A percentile compares a stretch with the other conserved stretches of the same genome.
Conservation (phyloP, 2,329 filamentous ascomycete genomes). For the Dryadomyces quercivorus region DNA sequence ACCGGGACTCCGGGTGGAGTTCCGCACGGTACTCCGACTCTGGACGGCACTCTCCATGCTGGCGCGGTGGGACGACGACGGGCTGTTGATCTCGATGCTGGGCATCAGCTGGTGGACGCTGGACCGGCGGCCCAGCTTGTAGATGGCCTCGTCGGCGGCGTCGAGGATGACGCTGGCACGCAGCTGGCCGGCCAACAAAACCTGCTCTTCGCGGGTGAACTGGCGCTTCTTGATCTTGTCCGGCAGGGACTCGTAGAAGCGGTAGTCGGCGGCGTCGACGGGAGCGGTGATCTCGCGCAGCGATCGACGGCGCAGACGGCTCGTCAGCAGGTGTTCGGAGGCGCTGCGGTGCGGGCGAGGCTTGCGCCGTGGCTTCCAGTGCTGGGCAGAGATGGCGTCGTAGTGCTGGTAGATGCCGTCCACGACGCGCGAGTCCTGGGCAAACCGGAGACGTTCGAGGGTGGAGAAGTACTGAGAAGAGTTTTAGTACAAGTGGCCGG, state of each 20-base stretch:
- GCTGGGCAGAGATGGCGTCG: conserved; percentile 20
- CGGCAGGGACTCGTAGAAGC: conserved; percentile 59
- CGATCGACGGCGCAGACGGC: conserved; percentile 19
- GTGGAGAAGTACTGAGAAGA: conserved; percentile 55
- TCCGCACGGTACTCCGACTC: conserved; percentile 4
- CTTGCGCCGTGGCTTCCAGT: conserved; percentile 17
- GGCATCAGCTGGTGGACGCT: conserved; percentile 21
- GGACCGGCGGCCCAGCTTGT: conserved; percentile 29
- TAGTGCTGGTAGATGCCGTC: conserved; percentile 24
- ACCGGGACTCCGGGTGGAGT: neutral
- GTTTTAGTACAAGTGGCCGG: conserved; percentile 10
- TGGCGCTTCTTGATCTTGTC: conserved; percentile 60
- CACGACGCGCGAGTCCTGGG: conserved; percentile 28
- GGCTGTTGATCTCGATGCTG: conserved; percentile 15
- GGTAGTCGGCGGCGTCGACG: conserved; percentile 36
- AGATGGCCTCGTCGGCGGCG: conserved; percentile 42
- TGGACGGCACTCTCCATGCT: conserved; percentile 11
- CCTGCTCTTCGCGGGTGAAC: conserved; percentile 61
- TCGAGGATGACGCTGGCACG: conserved; percentile 24
- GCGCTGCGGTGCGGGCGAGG: conserved; percentile 16
- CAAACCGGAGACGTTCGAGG: conserved; percentile 56
- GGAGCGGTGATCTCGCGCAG: conserved; percentile 13
- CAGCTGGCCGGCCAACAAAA: conserved; percentile 40
- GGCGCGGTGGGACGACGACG: conserved; percentile 2
- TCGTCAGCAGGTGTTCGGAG: conserved; percentile 19